Evolutionary conservation across 164 flowering plant genomes (phyloP), one percentile per base, ranked within the genome.

Genomic region (Stephania yunnanensis): DNA sequence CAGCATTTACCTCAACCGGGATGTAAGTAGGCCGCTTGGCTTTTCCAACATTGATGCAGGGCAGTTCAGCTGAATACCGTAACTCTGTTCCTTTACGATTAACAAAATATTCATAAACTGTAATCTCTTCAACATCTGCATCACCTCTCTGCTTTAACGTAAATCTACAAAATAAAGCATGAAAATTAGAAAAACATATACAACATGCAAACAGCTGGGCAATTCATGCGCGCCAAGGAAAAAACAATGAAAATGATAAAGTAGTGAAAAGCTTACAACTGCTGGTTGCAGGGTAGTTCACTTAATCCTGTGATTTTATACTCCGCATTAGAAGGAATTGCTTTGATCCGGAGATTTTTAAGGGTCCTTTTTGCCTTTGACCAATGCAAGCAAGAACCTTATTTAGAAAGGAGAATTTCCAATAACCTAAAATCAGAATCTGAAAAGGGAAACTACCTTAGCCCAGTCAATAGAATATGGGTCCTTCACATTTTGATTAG

Each of bases 291-390:
- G 0, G 79, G 71, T 17, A 58, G 68, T 36, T 95, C 98, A 81
- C 98, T 95, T 80, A 95, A 74, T 2, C 99, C 98, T 63, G 88
- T 87, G 58, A 95, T 95, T 73, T 93, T 95, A 79, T 81, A 89
- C 52, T 95, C 99, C 3, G 19, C 48, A 69, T 91, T 89, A 5
- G 91, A 73, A 0, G 89, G 89, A 6, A 68, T 72, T 0, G 86
- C 73, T 76, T 79, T 87, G 17, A 95, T 73, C 85, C 99, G 91
- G 69, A 95, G 80, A 80, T 91, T 95, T 71, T 91, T 96, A 0
- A 96, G 86, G 2, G 64, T 73, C 0, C 93, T 79, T 73, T 89
- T 90, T 0, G 97, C 99, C 99, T 95, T 82, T 69, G 22, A n/a
- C 5, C 70, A 5, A 52, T 15, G 69, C 75, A 12, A 42, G 69